phyloP scores from a whole-genome alignment of 805 yeast genomes.

The Huiozyma naganishii region DNA sequence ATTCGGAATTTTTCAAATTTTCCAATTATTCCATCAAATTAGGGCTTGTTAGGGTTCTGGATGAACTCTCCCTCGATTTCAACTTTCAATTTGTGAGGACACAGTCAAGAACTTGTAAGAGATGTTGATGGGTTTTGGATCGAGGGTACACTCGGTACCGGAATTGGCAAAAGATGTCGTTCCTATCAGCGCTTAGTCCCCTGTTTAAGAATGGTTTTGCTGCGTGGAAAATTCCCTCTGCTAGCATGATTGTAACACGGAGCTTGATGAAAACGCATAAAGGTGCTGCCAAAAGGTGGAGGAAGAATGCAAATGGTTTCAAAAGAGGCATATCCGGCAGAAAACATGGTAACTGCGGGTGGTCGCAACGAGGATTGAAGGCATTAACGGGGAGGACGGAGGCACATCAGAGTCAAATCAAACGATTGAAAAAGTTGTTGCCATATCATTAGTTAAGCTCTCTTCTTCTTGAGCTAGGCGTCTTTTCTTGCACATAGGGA shows the following conservation, averaged over 20 bases:
- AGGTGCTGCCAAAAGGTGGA: slow-evolving; percentile 81
- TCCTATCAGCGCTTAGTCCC: slow-evolving; percentile 2
- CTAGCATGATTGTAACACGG: slow-evolving; percentile 21
- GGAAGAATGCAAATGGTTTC: slow-evolving; percentile 57
- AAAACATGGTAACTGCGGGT: slow-evolving; percentile 88
- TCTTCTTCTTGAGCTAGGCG: background rate
- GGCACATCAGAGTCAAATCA: slow-evolving; percentile 47
- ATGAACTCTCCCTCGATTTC: too few relatives aligned
- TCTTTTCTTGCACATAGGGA: too few relatives aligned
- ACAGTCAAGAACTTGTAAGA: too few relatives aligned
- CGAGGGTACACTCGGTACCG: too few relatives aligned
- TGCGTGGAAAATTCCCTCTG: slow-evolving; percentile 4
- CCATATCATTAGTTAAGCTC: slow-evolving; percentile 29
- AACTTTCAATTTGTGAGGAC: too few relatives aligned
- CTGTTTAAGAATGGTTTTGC: background rate
- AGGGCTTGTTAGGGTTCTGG: background rate
- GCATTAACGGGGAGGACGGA: slow-evolving; percentile 48
- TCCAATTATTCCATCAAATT: background rate
- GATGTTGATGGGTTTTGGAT: too few relatives aligned
- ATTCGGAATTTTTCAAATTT: background rate
- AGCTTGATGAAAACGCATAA: slow-evolving; percentile 63
- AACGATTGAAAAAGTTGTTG: slow-evolving; percentile 46
- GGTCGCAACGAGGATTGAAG: slow-evolving; percentile 52
- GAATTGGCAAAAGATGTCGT: background rate
- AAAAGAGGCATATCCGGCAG: slow-evolving; percentile 73